A percentile compares a stretch with the other conserved stretches of the same genome.
Evolutionary conservation across 2,329 filamentous ascomycete genomes (phyloP).

Genomic region (Whalleya microplaca): DNA sequence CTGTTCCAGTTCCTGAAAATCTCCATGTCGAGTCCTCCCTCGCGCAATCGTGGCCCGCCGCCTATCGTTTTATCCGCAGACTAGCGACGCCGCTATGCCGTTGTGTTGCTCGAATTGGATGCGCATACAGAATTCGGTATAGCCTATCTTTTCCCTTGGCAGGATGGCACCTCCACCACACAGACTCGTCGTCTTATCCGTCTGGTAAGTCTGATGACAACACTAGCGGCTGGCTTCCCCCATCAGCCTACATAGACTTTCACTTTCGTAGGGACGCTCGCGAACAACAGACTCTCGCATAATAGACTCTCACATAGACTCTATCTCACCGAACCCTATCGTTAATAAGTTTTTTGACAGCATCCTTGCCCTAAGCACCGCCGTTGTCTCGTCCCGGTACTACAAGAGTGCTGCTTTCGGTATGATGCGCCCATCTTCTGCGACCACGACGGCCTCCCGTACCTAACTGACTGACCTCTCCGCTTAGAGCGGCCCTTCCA

Average conservation of each 20-base stretch:
- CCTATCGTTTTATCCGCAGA: no score
- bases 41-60: no score
- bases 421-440: constrained; percentile 24
- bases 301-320: neutral
- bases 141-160: neutral
- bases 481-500: constrained; percentile 39
- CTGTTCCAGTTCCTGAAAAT: no score
- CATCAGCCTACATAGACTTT: neutral
- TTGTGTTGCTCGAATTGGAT: neutral
- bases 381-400: constrained; percentile 39
- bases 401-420: constrained; percentile 43
- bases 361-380: constrained; percentile 24
- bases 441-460: neutral
- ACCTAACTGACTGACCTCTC: neutral
- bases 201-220: constrained; percentile 18
- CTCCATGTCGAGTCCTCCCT: no score
- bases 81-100: neutral
- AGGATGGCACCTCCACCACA: constrained; percentile 16
- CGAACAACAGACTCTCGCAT: no score
- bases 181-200: constrained; percentile 15
- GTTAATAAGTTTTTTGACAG: constrained; percentile 21
- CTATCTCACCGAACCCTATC: constrained; percentile 1
- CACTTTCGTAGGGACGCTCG: no score
- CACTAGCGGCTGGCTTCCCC: neutral
- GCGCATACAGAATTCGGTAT: neutral